These are phyloP conservation scores for Arthroderma uncinatum DNA, from an alignment of 2,329 filamentous ascomycete species.

Conservation along the genomic window DNA sequence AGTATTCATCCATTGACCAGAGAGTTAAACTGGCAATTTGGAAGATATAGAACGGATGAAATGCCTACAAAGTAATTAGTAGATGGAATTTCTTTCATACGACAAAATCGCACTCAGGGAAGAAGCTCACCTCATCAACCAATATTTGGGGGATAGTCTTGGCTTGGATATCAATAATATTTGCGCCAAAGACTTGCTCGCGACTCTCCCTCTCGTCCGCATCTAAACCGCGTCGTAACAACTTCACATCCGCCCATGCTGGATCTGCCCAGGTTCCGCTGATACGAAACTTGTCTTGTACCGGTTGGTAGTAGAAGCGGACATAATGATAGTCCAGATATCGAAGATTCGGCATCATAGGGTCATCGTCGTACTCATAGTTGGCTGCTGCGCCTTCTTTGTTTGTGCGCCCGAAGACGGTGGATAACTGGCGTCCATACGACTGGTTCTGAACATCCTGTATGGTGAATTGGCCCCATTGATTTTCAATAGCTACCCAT, in stretches of 20 bases:
- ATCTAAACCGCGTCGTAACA: slow-evolving; percentile 68
- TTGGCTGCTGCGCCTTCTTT: slow-evolving; percentile 51
- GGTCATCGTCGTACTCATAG: slow-evolving; percentile 60
- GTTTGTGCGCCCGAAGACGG: slow-evolving; percentile 44
- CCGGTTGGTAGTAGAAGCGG: slow-evolving; percentile 78
- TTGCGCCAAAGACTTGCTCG: slow-evolving; percentile 77
- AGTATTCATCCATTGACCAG: slow-evolving; percentile 94
- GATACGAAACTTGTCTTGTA: slow-evolving; percentile 78
- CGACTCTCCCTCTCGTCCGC: slow-evolving; percentile 76
- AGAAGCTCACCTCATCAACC: slow-evolving; percentile 61
- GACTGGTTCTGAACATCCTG: slow-evolving; percentile 51
- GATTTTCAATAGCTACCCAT: slow-evolving; percentile 94
- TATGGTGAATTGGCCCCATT: slow-evolving; percentile 88
- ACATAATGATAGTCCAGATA: slow-evolving; percentile 89
- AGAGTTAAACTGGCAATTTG: slow-evolving; percentile 87
- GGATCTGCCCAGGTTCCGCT: slow-evolving; percentile 92
- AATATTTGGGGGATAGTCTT: slow-evolving; percentile 75
- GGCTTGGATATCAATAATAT: slow-evolving; percentile 85
- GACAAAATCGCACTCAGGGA: not conserved
- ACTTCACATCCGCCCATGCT: slow-evolving; percentile 65
- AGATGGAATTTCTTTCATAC: not conserved
- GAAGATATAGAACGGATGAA: slow-evolving; percentile 97
- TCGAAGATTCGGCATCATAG: slow-evolving; percentile 61
- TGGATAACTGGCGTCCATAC: slow-evolving; percentile 54
- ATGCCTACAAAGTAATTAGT: slow-evolving; percentile 46